These are phyloP conservation scores for Zarea fungicola DNA, from an alignment of 2,329 filamentous ascomycete genomes.

Conservation along the genomic window DNA sequence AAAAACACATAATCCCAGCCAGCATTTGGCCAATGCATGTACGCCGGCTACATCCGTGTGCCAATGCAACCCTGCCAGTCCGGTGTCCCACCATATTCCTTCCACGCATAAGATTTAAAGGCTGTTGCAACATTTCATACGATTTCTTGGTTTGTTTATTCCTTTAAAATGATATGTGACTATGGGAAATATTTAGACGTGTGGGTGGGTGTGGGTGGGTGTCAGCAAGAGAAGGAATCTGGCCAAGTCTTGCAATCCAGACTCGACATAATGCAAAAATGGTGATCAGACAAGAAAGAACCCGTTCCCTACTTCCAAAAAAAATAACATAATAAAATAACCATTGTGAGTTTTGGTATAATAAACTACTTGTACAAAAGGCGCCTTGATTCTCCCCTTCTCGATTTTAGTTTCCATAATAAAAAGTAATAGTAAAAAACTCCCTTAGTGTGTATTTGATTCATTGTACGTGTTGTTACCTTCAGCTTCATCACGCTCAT, in stretches of 20 bases:
- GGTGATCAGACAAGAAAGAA: not conserved
- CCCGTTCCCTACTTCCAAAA: not conserved
- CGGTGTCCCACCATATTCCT: no score
- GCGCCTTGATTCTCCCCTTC: slow-evolving; percentile 6
- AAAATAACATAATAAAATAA: slow-evolving; percentile 2
- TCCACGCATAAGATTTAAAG: no score
- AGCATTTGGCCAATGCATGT: no score
- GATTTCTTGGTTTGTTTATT: no score
- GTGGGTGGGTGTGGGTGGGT: no score
- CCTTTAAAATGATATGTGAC: no score
- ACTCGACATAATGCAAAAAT: not conserved
- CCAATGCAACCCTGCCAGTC: no score
- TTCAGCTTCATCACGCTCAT: slow-evolving; percentile 19
- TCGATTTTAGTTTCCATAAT: not conserved
- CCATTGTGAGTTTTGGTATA: not conserved
- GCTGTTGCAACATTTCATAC: no score
- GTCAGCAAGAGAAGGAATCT: not conserved
- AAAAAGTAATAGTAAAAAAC: no score
- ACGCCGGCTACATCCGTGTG: no score
- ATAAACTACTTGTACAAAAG: not conserved
- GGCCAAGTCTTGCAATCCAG: not conserved
- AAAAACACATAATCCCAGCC: no score
- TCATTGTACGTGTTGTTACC: slow-evolving; percentile 8
- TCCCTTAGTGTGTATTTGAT: not conserved
- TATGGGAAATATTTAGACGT: no score